Evolutionary conservation across 202 grass and related monocot species (phyloP), one percentile per base, ranked within the genome.

Genomic region (Brachypodium distachyon): DNA sequence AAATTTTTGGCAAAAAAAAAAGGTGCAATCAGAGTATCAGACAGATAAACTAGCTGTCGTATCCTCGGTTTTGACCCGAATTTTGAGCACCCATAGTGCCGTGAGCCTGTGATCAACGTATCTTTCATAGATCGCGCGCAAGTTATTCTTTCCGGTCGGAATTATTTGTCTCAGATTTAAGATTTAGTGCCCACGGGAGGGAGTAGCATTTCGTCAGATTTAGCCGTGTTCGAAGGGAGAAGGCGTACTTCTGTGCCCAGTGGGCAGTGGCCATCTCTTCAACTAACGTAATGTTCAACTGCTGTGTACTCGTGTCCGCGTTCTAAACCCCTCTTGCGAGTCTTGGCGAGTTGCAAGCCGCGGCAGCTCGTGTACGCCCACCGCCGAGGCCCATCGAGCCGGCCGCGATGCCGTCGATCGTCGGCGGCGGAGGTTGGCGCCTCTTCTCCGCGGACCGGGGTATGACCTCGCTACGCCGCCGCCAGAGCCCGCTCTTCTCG

Each of bases 401-500:
- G 25, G 29, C 44, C 61, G n/a, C 28, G 61, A 88, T 88, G 86
- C 75, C 61, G 59, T 60, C 52, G 44, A 84, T 83, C 54, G 76
- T 80, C 51, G 68, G 67, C 33, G 59, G 67, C 6, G 68, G 73
- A 18, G 32, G 40, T 7, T 46, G 61, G 28, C 42, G 61, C 61
- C 74, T 80, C 75, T 69, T 80, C 60, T 61, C 53, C 21, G 36
- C 22, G 37, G n/a, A 29, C 52, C 37, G 44, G 2, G 43, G 68
- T 22, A 4, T 25, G 5, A 2, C 32, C 44, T 62, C 22, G 51
- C 34, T 70, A 33, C 68, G 46, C 29, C 37, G 9, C 9, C 44
- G 34, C 41, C 80, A 80, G 43, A 46, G 18, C 44, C 60, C 40
- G 2, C 70, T 57, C 53, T 91, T 86, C 81, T 91, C 90, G 4